These are phyloP conservation scores for Mucuna pruriens DNA, from an alignment of 306 rosid species.

Conservation along the genomic window DNA sequence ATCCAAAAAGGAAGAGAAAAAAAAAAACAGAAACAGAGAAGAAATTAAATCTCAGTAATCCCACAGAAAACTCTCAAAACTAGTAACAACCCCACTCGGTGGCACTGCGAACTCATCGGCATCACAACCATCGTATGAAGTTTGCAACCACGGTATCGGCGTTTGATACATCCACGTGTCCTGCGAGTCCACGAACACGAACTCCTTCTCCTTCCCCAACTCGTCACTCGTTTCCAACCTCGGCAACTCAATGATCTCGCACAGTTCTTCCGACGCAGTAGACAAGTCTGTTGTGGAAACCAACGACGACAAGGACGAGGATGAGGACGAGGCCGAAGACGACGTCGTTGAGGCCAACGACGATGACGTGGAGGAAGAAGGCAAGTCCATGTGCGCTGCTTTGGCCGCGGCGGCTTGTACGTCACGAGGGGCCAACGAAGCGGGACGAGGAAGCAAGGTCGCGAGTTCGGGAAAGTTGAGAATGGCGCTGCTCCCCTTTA, in stretches of 20 bases:
- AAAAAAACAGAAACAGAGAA: neutral
- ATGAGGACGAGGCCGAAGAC: constrained; percentile 3
- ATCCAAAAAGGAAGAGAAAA: neutral
- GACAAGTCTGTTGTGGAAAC: constrained; percentile 48
- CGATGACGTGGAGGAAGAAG: neutral
- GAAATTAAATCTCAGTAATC: constrained; percentile 30
- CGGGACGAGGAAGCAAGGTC: constrained; percentile 73
- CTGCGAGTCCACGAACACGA: constrained; percentile 60
- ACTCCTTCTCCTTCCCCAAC: constrained; percentile 57
- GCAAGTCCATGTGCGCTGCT: constrained; percentile 75
- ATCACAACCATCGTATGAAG: constrained; percentile 30
- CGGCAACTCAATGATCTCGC: constrained; percentile 79
- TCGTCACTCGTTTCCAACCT: constrained; percentile 58
- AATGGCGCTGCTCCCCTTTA: constrained; percentile 73
- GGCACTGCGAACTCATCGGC: constrained; percentile 34
- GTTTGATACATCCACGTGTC: constrained; percentile 72
- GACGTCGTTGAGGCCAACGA: neutral
- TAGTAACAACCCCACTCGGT: constrained; percentile 19
- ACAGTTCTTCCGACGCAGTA: constrained; percentile 57
- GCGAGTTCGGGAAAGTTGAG: constrained; percentile 86
- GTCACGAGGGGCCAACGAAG: constrained; percentile 68
- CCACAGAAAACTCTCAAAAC: constrained; percentile 58
- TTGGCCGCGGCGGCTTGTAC: constrained; percentile 81
- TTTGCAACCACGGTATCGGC: constrained; percentile 54
- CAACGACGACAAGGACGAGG: constrained; percentile 37